phyloP scores from a whole-genome alignment of 257 asterid species.

The Petunia axillaris region DNA sequence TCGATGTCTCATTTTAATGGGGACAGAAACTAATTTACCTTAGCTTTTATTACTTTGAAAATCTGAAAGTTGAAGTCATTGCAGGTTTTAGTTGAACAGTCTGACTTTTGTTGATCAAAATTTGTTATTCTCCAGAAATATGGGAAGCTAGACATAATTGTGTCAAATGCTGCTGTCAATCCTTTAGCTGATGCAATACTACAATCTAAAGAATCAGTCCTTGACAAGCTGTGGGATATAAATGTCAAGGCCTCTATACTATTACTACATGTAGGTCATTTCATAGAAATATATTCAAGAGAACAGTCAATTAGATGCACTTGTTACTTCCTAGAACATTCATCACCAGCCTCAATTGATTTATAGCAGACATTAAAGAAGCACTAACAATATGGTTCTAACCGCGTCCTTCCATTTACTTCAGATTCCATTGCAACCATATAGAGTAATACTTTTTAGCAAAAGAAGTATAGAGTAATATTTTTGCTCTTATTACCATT shows the following conservation, averaged over 20 bases:
- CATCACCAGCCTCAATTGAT: no score
- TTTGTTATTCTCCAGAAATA: constrained; percentile 57
- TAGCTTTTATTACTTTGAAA: background rate
- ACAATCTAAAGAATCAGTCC: constrained; percentile 74
- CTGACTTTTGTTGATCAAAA: background rate
- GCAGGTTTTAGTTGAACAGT: background rate
- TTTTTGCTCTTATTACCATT: background rate
- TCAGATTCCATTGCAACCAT: no score
- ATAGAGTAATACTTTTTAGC: no score
- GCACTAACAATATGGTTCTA: no score
- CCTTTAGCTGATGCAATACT: constrained; percentile 70
- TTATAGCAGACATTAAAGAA: no score
- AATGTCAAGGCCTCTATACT: constrained; percentile 82
- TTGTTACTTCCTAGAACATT: background rate
- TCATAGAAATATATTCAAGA: background rate
- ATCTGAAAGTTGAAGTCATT: no score
- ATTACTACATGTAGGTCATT: constrained; percentile 70
- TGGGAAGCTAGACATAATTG: constrained; percentile 80
- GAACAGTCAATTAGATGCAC: background rate
- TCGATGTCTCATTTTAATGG: no score
- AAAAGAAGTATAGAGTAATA: background rate
- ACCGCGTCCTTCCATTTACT: no score
- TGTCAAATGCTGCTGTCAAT: constrained; percentile 94
- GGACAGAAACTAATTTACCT: no score
- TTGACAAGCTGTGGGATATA: constrained; percentile 95